Percentiles rank a stretch among this genome's conserved stretches.
Evolutionary conservation across 345 rosid genomes (phyloP).

Genomic region (Eucalyptus marginata): DNA sequence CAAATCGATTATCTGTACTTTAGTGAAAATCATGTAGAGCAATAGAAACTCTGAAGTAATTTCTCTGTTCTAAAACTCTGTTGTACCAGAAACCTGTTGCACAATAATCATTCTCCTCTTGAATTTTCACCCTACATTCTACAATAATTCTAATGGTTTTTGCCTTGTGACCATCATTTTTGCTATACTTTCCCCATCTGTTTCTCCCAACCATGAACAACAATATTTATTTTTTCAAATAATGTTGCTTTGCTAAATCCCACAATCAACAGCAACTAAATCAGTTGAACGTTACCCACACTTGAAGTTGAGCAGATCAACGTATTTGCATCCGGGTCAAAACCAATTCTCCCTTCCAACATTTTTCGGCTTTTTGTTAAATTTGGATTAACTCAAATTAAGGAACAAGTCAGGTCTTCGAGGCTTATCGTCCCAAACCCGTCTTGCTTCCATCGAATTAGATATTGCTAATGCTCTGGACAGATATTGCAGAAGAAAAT

Average conservation of each 20-base stretch:
- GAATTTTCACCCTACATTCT: neutral
- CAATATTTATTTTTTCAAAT: neutral
- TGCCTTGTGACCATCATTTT: neutral
- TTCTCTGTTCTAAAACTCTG: neutral
- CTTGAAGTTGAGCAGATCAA: neutral
- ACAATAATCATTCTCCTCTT: neutral
- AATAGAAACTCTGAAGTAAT: neutral
- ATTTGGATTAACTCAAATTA: neutral
- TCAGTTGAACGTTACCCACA: neutral
- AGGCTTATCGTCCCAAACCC: neutral
- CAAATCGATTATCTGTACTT: neutral
- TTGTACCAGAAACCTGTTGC: neutral
- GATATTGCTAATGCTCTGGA: neutral
- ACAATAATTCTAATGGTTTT: neutral
- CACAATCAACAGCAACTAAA: neutral
- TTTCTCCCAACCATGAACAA: neutral
- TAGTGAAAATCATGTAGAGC: neutral
- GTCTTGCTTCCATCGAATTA: neutral
- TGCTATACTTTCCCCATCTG: neutral
- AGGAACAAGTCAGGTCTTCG: neutral
- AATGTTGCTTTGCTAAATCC: neutral
- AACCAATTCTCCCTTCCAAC: neutral
- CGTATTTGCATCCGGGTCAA: neutral
- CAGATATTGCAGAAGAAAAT: neutral
- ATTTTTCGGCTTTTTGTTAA: neutral